Percentiles rank a stretch among this genome's conserved stretches.
Conservation (phyloP, 169 alveolate genomes). For the Cardiosporidium cionae region DNA sequence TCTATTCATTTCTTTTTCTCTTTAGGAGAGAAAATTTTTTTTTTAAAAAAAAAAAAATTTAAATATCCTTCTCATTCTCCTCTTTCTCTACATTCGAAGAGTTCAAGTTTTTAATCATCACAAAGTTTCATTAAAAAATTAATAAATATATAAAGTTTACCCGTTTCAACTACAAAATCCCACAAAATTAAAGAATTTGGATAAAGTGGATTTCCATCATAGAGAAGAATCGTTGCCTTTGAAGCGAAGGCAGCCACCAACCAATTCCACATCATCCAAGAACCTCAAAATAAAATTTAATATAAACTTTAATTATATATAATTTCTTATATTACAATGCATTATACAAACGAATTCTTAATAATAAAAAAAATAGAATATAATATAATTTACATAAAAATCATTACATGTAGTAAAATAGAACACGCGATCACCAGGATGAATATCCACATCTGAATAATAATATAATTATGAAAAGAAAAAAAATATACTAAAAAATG, state of each 20-base stretch:
- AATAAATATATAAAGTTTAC: background rate
- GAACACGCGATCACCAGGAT: constrained; percentile 6
- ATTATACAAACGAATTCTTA: background rate
- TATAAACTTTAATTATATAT: background rate
- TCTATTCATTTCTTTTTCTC: no score
- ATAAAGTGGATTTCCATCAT: constrained; percentile 12
- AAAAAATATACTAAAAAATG: background rate
- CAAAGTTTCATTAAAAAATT: no score
- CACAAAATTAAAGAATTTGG: constrained; percentile 2
- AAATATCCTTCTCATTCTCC: no score
- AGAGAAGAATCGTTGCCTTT: constrained; percentile 4
- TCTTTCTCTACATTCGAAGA: no score
- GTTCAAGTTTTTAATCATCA: no score
- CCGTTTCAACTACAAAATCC: constrained; percentile 1
- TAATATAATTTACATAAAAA: background rate
- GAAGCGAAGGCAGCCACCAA: constrained; percentile 11
- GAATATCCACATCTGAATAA: background rate
- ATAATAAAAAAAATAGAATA: background rate
- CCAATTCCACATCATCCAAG: constrained; percentile 37
- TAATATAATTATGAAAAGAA: background rate
- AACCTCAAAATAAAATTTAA: background rate
- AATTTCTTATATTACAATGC: background rate
- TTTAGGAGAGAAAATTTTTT: no score
- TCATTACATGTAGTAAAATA: background rate
- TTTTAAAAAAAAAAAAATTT: no score